Percentiles rank a stretch among this genome's conserved stretches.
phyloP scores from a whole-genome alignment of 2,329 filamentous ascomycete genomes.

The Fusarium illudens region DNA sequence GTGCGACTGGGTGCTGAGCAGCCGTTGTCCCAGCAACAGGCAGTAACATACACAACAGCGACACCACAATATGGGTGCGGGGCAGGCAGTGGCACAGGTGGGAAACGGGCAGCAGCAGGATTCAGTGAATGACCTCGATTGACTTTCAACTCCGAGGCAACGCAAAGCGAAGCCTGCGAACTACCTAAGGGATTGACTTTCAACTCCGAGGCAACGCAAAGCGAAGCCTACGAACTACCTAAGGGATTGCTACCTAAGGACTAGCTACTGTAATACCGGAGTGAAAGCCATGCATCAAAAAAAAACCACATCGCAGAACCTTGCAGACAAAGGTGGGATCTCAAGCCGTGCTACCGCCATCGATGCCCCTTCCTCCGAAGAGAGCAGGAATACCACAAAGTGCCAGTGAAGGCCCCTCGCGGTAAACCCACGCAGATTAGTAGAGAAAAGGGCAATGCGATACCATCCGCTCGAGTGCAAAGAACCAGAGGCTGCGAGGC shows the following conservation, averaged over 20 bases:
- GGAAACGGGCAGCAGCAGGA: no score
- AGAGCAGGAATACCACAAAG: not conserved
- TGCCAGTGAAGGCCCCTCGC: not conserved
- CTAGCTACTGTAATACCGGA: not conserved
- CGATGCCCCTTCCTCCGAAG: not conserved
- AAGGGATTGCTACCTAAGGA: not conserved
- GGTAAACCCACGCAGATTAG: not conserved
- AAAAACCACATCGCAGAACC: not conserved
- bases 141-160: not conserved
- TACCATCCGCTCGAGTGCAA: no score
- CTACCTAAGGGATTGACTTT: not conserved
- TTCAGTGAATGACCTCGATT: not conserved
- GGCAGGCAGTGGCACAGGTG: no score
- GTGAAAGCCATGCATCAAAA: not conserved
- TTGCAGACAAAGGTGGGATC: not conserved
- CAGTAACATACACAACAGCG: no score
- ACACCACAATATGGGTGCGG: no score
- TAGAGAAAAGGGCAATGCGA: not conserved
- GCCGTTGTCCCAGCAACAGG: no score
- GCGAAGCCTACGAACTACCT: not conserved
- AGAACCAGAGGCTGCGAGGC: no score
- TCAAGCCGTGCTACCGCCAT: not conserved
- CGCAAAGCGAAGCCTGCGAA: not conserved
- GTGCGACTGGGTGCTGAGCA: no score
- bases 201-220: not conserved